Conservation (phyloP, 1,284 basidiomycete genomes). For the Ustilago esculenta region DNA sequence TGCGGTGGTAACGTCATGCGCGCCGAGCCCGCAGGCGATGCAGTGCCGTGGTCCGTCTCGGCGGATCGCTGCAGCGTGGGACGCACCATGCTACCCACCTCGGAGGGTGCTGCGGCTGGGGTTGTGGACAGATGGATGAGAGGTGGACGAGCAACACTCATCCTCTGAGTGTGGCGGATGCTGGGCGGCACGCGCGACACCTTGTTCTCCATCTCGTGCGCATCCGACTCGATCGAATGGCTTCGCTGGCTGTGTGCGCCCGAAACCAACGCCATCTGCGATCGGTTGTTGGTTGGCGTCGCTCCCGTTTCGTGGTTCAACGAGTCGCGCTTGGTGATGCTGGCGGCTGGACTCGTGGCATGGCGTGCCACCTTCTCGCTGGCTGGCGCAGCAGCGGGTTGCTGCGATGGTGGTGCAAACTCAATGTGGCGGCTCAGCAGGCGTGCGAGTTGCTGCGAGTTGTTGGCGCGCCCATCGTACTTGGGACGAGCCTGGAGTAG, state of each 20-base stretch:
- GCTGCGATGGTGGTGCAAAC: constrained; percentile 1
- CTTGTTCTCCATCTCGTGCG: constrained; percentile 6
- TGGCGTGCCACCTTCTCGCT: constrained; percentile 7
- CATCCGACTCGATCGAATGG: constrained; percentile 22
- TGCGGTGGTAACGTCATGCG: constrained; percentile 24
- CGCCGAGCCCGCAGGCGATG: constrained; percentile 18
- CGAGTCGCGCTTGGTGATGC: constrained; percentile 18
- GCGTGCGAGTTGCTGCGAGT: constrained; percentile 34
- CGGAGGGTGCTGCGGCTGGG: constrained; percentile 5
- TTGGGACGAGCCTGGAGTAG: constrained; percentile 38
- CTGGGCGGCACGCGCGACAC: constrained; percentile 13
- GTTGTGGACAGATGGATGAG: constrained; percentile 34
- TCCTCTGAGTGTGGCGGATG: constrained; percentile 29
- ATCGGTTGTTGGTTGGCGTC: constrained; percentile 7
- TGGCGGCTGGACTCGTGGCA: constrained; percentile 6
- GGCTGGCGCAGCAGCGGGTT: background rate
- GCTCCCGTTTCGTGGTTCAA: background rate
- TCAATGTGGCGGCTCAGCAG: constrained; percentile 36
- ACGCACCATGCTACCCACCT: constrained; percentile 1
- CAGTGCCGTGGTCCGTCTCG: constrained; percentile 19
- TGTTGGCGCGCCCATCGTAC: constrained; percentile 45
- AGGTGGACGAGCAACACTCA: constrained; percentile 24
- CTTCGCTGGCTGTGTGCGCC: constrained; percentile 26
- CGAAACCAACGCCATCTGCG: constrained; percentile 27
- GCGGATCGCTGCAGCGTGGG: constrained; percentile 18